A percentile compares a stretch with the other conserved stretches of the same genome.
phyloP scores from a whole-genome alignment of 129 eudicot genomes.

The Tanacetum coccineum region DNA sequence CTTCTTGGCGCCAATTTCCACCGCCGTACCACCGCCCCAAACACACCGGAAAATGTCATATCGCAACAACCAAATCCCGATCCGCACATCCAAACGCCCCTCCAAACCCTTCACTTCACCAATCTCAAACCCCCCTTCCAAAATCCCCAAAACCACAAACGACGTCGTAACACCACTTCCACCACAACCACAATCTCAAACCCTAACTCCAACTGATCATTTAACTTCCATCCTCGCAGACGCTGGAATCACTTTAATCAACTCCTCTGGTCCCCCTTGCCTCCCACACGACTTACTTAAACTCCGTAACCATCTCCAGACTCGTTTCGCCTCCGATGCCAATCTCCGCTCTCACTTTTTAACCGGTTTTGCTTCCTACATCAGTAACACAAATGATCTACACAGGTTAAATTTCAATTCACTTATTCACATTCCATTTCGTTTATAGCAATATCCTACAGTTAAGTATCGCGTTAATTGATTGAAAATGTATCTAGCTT shows the following conservation, averaged over 20 bases:
- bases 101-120: slow-evolving; percentile 54
- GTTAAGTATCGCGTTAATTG: neutral
- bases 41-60: slow-evolving; percentile 27
- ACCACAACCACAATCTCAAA: slow-evolving; percentile 26
- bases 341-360: slow-evolving; percentile 41
- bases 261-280: slow-evolving; percentile 57
- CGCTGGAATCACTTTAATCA: slow-evolving; percentile 66
- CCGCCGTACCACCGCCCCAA: slow-evolving; percentile 3
- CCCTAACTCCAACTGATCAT: slow-evolving; percentile 35
- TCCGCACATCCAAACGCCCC: slow-evolving; percentile 45
- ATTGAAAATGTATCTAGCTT: neutral
- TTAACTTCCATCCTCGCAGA: slow-evolving; percentile 59
- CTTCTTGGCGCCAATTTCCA: neutral
- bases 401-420: slow-evolving; percentile 39
- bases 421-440: neutral
- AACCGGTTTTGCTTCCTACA: slow-evolving; percentile 49
- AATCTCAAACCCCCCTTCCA: slow-evolving; percentile 32
- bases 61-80: slow-evolving; percentile 32
- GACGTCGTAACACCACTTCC: slow-evolving; percentile 17
- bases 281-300: slow-evolving; percentile 59
- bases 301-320: slow-evolving; percentile 48
- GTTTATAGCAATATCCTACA: neutral
- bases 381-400: slow-evolving; percentile 37
- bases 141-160: slow-evolving; percentile 36
- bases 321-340: slow-evolving; percentile 36